Evolutionary conservation across 257 asterid species (phyloP).

Genomic region (Nicotiana attenuata): DNA sequence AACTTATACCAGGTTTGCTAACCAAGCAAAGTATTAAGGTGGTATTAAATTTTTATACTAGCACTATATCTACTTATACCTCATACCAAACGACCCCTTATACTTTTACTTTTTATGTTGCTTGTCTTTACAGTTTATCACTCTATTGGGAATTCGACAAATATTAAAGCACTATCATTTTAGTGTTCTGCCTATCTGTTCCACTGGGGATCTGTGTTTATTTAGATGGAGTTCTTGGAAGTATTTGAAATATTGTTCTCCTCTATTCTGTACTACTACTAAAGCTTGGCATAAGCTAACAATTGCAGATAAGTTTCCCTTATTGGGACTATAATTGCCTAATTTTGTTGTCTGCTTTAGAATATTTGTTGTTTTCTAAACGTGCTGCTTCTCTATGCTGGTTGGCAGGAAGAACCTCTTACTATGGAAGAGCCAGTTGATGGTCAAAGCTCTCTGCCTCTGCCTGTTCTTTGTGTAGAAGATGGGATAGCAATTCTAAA

Average conservation of each 20-base stretch:
- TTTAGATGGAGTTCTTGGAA: neutral
- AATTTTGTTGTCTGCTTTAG: slow-evolving; percentile 13
- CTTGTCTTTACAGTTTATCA: neutral
- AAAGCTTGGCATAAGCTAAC: neutral
- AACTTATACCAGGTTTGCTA: no score
- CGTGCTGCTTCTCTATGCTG: slow-evolving; percentile 21
- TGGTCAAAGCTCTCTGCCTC: slow-evolving; percentile 52
- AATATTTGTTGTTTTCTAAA: neutral
- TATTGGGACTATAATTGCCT: neutral
- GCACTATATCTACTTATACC: no score
- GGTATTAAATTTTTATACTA: no score
- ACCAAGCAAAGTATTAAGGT: no score
- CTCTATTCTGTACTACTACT: neutral
- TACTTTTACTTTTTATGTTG: neutral
- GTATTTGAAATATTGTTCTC: slow-evolving; percentile 1
- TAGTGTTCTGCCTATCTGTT: neutral
- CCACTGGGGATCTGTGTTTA: neutral
- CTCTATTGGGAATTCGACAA: neutral
- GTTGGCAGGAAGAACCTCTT: slow-evolving; percentile 55
- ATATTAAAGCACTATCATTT: neutral
- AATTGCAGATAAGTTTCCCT: neutral
- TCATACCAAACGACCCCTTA: no score
- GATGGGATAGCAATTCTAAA: slow-evolving; percentile 79
- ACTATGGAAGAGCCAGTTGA: slow-evolving; percentile 42
- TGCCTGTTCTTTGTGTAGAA: slow-evolving; percentile 85